These are phyloP conservation scores for Lasiosphaeria miniovina DNA, from an alignment of 495 filamentous ascomycete species.

Conservation along the genomic window DNA sequence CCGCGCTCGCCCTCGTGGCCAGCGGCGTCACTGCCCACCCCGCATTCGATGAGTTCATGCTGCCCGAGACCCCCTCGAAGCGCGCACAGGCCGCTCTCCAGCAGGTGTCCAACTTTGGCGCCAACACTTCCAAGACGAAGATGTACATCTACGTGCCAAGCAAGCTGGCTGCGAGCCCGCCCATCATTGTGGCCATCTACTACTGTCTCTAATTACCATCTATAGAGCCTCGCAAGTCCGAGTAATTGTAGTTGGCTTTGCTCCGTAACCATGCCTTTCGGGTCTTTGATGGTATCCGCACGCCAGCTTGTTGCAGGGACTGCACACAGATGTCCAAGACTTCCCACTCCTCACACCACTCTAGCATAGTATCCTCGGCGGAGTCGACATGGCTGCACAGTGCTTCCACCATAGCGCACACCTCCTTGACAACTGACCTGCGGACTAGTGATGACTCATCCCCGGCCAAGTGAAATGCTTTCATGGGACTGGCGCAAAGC, in stretches of 20 bases:
- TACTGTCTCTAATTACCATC: constrained; percentile 28
- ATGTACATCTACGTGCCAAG: constrained; percentile 58
- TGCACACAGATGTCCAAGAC: background rate
- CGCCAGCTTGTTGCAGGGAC: background rate
- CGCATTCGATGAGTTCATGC: no score
- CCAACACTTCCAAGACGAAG: constrained; percentile 42
- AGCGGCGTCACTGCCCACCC: no score
- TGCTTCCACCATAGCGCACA: background rate
- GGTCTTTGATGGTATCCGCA: background rate
- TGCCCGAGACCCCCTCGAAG: no score
- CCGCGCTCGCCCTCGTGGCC: no score
- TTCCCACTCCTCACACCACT: background rate
- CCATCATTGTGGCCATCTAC: constrained; percentile 56
- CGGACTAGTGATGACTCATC: background rate
- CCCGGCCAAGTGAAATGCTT: background rate
- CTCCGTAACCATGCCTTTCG: background rate
- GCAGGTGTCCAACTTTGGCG: constrained; percentile 41
- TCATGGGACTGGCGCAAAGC: background rate
- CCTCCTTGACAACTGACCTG: background rate
- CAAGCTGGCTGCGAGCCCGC: constrained; percentile 47
- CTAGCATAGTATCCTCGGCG: background rate
- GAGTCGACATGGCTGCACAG: background rate
- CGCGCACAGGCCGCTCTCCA: no score
- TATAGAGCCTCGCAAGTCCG: no score
- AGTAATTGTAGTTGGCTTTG: no score